Evolutionary conservation across 495 filamentous ascomycete species (phyloP), one percentile per base, ranked within the genome.

Genomic region (Tuber borchii): DNA sequence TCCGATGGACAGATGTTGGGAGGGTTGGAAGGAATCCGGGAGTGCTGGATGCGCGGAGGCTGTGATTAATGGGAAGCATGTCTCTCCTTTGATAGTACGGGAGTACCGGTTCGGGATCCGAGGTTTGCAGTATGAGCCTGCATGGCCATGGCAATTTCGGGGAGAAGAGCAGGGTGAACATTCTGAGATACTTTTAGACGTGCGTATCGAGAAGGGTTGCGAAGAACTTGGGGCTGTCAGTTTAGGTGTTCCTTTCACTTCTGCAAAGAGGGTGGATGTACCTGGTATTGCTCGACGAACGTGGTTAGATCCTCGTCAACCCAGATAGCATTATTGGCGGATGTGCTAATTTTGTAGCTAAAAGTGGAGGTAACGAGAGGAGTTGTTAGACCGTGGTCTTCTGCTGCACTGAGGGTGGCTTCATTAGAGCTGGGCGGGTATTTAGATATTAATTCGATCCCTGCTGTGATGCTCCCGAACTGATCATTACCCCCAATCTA

Each of bases 401-500:
- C 79, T 79, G 2, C 79, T 37, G 16, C 73, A 70, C 78, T 77
- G 51, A 84, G 82, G 65, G 20, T 6, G 68, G 69, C n/a, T 9
- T 43, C 31, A n/a, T 69, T 73, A 44, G 71, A 40, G 20, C 31
- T 19, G 37, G 37, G 68, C 8, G 73, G 74, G 39, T 75, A 75
- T 75, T 78, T 73, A 17, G 72, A 71, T 77, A 98, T n/a, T n/a
- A n/a, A n/a, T n/a, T n/a, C n/a, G n/a, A n/a, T n/a, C n/a, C n/a
- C n/a, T n/a, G n/a, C n/a, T 86, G 96, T 87, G 77, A 99, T 97
- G 83, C 98, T 99, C 75, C 95, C 95, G 84, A 90, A 99, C 84
- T 99, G 95, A 83, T 99, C 95, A 42, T 93, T 91, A 68, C 95
- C 95, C 72, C 95, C 95, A 56, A 99, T 93, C 83, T 99, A 93